Evolutionary conservation across 2,329 filamentous ascomycete genomes (phyloP), one percentile per base, ranked within the genome.

Genomic region (Thielaviopsis ethacetica): DNA sequence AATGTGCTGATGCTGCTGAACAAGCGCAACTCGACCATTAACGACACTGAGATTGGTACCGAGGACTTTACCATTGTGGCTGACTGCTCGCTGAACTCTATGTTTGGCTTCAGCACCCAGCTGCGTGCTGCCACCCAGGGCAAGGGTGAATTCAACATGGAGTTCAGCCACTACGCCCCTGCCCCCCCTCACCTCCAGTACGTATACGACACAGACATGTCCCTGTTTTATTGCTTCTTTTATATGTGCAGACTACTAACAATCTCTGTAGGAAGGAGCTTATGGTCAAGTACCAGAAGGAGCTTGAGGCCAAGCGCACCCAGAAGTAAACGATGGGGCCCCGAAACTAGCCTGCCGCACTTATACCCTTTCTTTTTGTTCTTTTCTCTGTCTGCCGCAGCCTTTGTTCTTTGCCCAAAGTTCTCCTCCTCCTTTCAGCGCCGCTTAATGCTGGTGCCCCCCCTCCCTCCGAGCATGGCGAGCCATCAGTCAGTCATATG

Each of bases 91-190:
- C 73, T 98, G 70, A 95, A 97, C 71, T 83, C 85, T 70, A 98
- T 98, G 93, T 98, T 98, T 70, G 93, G 93, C 63, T 97, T 98
- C 75, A 91, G 85, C 67, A 88, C 85, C 50, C 88, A 95, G 72
- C 74, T 98, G 65, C 82, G 93, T 66, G 93, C 93, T 15, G 88
- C 91, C 22, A 97, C 91, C 1, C 93, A 98, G 75, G 93, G 93
- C 63, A 98, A 98, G 79, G 93, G 93, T 67, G 93, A 98, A 75
- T 98, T 96, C 69, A 86, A 81, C 67, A 97, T 98, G 93, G 93
- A 98, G 74, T 98, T 98, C 68, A 93, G 87, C 71, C 93, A 97
- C 75, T 98, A 98, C 68, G 83, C 87, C 57, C 78, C 89, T 56
- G 89, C 93, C 61, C 86, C 91, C 54, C 82, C 83, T 66, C 91